Conservation (phyloP, 2,329 filamentous ascomycete genomes). For the Colletotrichum euphorbiae region DNA sequence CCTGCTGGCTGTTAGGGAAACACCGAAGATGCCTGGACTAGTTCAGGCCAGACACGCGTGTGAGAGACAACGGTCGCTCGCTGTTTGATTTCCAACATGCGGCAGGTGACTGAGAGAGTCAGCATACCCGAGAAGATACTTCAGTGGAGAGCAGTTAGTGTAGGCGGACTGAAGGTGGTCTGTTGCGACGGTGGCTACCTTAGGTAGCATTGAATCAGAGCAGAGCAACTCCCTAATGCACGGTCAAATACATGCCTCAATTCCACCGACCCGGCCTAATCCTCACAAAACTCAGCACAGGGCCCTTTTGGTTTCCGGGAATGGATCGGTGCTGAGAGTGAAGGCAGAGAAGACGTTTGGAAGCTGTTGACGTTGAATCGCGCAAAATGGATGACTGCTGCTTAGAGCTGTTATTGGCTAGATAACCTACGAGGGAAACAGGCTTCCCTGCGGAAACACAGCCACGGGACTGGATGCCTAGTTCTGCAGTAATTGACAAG, state of each 20-base stretch:
- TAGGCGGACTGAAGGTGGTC: constrained; percentile 3
- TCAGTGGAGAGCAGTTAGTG: not conserved
- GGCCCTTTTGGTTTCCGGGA: not conserved
- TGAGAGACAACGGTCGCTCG: not conserved
- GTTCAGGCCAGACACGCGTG: constrained; percentile 1
- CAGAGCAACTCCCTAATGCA: not conserved
- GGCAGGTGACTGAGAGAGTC: not conserved
- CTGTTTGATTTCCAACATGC: not conserved
- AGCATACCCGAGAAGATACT: not conserved
- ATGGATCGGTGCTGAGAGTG: not conserved
- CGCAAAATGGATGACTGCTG: constrained; percentile 8
- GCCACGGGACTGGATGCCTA: constrained; percentile 32
- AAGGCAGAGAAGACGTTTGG: not conserved
- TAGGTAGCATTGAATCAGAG: constrained; percentile 4
- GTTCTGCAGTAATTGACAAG: not conserved
- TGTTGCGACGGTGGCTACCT: not conserved
- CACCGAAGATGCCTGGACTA: not conserved
- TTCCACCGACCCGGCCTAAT: constrained; percentile 4
- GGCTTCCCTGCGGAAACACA: constrained; percentile 4
- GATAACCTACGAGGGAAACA: not conserved
- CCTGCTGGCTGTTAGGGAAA: not conserved
- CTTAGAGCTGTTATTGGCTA: constrained; percentile 12
- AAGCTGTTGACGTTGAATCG: not conserved
- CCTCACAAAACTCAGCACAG: not conserved
- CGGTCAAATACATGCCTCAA: not conserved